A percentile compares a stretch with the other conserved stretches of the same genome.
Evolutionary conservation across 2,329 filamentous ascomycete genomes (phyloP).

Genomic region (Escovopsis weberi): DNA sequence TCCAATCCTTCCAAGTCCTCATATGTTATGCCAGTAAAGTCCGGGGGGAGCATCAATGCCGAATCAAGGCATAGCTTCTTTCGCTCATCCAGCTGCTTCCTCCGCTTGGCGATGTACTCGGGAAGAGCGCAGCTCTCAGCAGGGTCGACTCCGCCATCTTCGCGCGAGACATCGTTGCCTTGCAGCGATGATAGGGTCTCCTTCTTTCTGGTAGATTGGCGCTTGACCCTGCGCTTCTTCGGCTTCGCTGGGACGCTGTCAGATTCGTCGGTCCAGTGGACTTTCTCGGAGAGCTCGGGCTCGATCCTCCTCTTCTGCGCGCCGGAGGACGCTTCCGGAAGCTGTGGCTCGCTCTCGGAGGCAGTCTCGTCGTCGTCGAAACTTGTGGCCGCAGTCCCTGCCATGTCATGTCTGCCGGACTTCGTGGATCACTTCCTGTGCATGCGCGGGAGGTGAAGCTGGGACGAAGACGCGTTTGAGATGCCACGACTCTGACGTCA

Average conservation of each 20-base stretch:
- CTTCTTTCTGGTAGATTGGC: constrained; percentile 16
- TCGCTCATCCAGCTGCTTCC: constrained; percentile 52
- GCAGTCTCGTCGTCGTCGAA: constrained; percentile 11
- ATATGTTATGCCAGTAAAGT: constrained; percentile 61
- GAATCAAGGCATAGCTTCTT: constrained; percentile 45
- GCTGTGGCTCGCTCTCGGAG: constrained; percentile 9
- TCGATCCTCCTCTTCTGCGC: constrained; percentile 24
- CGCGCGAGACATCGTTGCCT: constrained; percentile 18
- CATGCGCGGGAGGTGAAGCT: too few relatives aligned
- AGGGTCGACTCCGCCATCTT: constrained; percentile 11
- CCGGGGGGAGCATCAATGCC: constrained; percentile 63
- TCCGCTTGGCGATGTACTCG: constrained; percentile 56
- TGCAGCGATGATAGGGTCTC: constrained; percentile 13
- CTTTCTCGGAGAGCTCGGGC: constrained; percentile 25
- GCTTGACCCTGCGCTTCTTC: constrained; percentile 23
- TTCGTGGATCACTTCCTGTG: too few relatives aligned
- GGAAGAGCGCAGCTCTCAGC: constrained; percentile 48
- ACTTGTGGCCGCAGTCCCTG: constrained; percentile 13
- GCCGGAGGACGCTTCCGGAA: background rate
- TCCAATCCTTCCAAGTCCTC: constrained; percentile 24
- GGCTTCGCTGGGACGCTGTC: constrained; percentile 42
- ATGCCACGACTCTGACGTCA: too few relatives aligned
- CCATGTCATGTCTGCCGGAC: constrained; percentile 1
- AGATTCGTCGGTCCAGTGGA: constrained; percentile 45
- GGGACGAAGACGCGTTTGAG: too few relatives aligned